Evolutionary conservation across 2,329 filamentous ascomycete genomes (phyloP).

Genomic region (Colletotrichum navitas): DNA sequence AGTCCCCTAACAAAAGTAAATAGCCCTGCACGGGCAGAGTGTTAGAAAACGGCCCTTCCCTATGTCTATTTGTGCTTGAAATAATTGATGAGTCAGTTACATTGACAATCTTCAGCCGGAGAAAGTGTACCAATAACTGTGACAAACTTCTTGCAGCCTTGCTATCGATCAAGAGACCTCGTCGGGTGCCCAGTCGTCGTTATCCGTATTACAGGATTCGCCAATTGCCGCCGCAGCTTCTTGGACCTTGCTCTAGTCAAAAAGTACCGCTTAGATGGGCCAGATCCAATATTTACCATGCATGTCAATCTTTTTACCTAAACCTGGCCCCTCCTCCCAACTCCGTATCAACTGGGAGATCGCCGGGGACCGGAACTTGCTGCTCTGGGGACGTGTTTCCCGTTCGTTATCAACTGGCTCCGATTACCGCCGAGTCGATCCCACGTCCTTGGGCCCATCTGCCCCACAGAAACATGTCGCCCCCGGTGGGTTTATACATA

Average conservation of each 20-base stretch:
- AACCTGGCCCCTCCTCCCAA: neutral
- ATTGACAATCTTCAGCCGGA: too few species aligned
- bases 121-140: neutral
- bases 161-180: neutral
- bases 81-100: neutral
- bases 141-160: neutral
- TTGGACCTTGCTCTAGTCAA: neutral
- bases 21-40: neutral
- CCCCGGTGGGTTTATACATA: constrained; percentile 13
- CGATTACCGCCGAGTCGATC: constrained; percentile 27
- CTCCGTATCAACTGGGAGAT: constrained; percentile 13
- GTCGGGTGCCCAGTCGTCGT: neutral
- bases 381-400: constrained; percentile 25
- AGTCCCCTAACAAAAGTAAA: too few species aligned
- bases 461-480: constrained; percentile 28
- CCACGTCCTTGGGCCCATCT: constrained; percentile 19
- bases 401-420: constrained; percentile 27
- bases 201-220: neutral
- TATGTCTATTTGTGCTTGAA: neutral
- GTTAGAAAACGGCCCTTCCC: neutral
- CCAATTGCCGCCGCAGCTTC: neutral
- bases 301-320: constrained; percentile 13
- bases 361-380: constrained; percentile 39
- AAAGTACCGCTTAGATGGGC: neutral
- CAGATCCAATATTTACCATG: neutral